A percentile compares a stretch with the other conserved stretches of the same genome.
Evolutionary conservation across 768 basidiomycete genomes (phyloP).

Genomic region (Boletus reticulatus): DNA sequence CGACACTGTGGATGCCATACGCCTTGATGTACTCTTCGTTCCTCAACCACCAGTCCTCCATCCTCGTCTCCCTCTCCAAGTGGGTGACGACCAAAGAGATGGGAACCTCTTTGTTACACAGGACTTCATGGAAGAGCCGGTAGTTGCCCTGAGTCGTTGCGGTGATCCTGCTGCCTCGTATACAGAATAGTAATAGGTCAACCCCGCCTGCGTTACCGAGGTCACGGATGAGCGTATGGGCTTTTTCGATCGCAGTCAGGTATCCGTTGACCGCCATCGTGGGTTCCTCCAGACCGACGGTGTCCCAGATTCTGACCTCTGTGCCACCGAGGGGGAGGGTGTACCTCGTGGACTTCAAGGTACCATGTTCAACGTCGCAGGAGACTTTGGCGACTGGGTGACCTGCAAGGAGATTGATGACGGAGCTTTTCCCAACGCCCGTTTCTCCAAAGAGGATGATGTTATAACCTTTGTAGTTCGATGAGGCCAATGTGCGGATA

Average conservation of each 20-base stretch:
- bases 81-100: constrained; percentile 40
- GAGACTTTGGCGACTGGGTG: constrained; percentile 29
- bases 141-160: constrained; percentile 36
- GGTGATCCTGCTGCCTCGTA: constrained; percentile 34
- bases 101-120: constrained; percentile 40
- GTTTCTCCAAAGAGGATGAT: constrained; percentile 32
- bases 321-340: constrained; percentile 3
- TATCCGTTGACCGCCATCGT: constrained; percentile 28
- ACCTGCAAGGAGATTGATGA: constrained; percentile 42
- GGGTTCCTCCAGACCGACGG: constrained; percentile 31
- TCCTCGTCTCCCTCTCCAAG: constrained; percentile 34
- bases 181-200: constrained; percentile 38
- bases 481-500: background rate
- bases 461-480: constrained; percentile 19
- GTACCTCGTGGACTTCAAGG: constrained; percentile 31
- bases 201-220: constrained; percentile 26
- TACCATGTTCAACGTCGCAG: constrained; percentile 32
- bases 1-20: constrained; percentile 29
- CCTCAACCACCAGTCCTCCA: constrained; percentile 37
- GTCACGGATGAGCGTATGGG: constrained; percentile 23
- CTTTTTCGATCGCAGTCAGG: constrained; percentile 29
- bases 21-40: constrained; percentile 24
- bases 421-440: constrained; percentile 42
- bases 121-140: constrained; percentile 37
- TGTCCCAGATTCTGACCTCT: constrained; percentile 28